Base-by-base conservation (phyloP, 2,329 filamentous ascomycete species). In the Juglanconis sp. region DNA sequence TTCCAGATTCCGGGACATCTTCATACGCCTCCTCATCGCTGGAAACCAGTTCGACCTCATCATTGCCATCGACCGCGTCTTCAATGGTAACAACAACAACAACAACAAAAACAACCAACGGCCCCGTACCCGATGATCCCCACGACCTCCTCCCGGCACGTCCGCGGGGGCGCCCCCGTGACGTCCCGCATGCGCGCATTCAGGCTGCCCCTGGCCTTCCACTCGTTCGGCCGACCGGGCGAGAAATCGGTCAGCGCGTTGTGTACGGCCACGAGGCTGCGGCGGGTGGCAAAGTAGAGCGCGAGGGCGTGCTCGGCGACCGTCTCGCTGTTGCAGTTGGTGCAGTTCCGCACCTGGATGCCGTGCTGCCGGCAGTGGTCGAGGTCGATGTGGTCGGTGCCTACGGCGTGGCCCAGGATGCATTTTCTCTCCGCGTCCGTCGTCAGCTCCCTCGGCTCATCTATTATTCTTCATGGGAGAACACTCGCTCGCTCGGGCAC, bases 231-330 rank as follows among this genome's bases (percentile, higher is more conserved):
- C 0, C 50, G 50, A n/a, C 17, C 49, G 0, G 57, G 48, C 30
- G 56, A 56, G 56, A 62, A 56, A 36, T 64, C 56, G 36, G 58
- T 53, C 46, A 68, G 64, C 3, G 60, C 57, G 55, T 64, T 66
- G 57, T 65, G 63, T n/a, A 68, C 49, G 47, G 59, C 57, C 40
- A 66, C 56, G 50, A 68, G 56, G 35, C 64, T 63, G 31, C 66
- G 60, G 35, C 67, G 64, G 17, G 64, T 58, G 2, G 67, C 64
- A 38, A 68, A 68, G 51, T 68, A 68, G 48, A 68, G 60, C 5
- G 63, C 63, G 9, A 68, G 40, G 42, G 67, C 67, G 50, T 68
- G 67, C 51, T 68, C 67, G 9, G 67, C 65, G 1, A 68, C 67
- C 5, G 65, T 63, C 34, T 68, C 66, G 36, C 56, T 56, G 15